Evolutionary conservation across 352 stramenopile genomes (phyloP), one percentile per base, ranked within the genome.

Genomic region (Peronospora belbahrii): DNA sequence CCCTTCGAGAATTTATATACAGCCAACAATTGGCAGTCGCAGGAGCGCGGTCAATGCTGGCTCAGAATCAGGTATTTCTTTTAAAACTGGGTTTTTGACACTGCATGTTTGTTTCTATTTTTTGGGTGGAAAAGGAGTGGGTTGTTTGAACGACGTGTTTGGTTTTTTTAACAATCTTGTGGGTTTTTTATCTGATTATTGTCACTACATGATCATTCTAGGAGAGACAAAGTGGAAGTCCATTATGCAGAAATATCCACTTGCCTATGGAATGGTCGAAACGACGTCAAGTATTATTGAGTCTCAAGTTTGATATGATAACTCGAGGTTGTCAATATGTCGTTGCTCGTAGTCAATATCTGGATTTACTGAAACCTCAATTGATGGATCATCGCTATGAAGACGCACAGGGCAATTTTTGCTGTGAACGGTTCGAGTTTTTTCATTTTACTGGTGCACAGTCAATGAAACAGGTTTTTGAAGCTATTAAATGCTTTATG

Each of bases 391-490:
- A 57, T 19, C 32, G 44, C 6, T 61, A 47, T 31, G 61, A 66
- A 35, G 46, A 64, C n/a, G 40, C 38, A 0, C 25, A 63, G 8
- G 65, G 65, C 11, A 56, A 65, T 34, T 74, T 66, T 38, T 66
- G 52, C 20, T 69, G 56, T 14, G 47, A 58, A 2, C 43, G 53
- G 17, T 72, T 61, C 31, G 59, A 78, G 23, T 40, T 78, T 32
- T 55, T 61, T 8, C 65, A 66, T 17, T 80, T 85, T 41, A 62
- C 65, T 8, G 53, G 58, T 7, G 59, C 69, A 0, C 34, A 52
- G 19, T 78, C 62, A 2, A 53, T 81, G 18, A 62, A 62, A n/a
- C 52, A 82, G 25, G 68, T 82, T n/a, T 83, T 65, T 25, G 70
- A 85, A 10, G 56, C 64, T 8, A 46, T 79, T 6, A 37, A 67